Percentiles rank a stretch among this genome's conserved stretches.
These are phyloP conservation scores for Ascochyta clinopodiicola DNA, from an alignment of 2,329 filamentous ascomycete species.

Conservation along the genomic window DNA sequence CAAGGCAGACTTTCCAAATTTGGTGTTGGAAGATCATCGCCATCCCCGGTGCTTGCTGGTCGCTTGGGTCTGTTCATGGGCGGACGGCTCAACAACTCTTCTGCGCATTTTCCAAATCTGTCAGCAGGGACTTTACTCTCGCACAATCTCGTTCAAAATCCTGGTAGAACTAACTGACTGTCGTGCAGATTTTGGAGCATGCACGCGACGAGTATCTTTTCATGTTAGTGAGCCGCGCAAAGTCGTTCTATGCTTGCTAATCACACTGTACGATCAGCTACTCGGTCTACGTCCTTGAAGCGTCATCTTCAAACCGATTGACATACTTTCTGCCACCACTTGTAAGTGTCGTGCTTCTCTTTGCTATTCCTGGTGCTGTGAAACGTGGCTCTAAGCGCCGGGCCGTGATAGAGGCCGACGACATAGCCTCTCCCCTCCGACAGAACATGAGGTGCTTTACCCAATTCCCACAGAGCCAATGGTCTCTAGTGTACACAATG, in stretches of 20 bases:
- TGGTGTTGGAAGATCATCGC: neutral
- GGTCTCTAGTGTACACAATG: neutral
- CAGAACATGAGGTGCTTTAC: conserved; percentile 15
- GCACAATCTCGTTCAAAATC: too few species aligned
- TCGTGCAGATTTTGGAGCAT: conserved; percentile 63
- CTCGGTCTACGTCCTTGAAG: conserved; percentile 62
- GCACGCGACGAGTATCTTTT: conserved; percentile 79
- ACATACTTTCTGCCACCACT: conserved; percentile 58
- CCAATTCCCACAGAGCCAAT: conserved; percentile 25
- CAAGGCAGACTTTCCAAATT: conserved; percentile 10
- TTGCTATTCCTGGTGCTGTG: conserved; percentile 33
- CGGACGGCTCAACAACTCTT: neutral
- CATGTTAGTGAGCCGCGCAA: conserved; percentile 60
- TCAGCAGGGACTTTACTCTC: neutral
- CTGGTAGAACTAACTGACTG: conserved; percentile 22
- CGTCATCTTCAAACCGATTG: conserved; percentile 56
- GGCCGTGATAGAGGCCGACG: conserved; percentile 28
- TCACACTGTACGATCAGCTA: conserved; percentile 58
- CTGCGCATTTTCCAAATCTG: too few species aligned
- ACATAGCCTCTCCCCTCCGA: conserved; percentile 40
- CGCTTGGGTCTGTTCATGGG: neutral
- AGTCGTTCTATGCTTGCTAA: conserved; percentile 48
- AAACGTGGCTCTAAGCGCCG: conserved; percentile 45
- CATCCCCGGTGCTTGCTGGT: neutral
- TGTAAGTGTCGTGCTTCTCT: conserved; percentile 44